Evolutionary conservation across 2,329 filamentous ascomycete genomes (phyloP), one percentile per base, ranked within the genome.

Genomic region (Xylaria sp.): DNA sequence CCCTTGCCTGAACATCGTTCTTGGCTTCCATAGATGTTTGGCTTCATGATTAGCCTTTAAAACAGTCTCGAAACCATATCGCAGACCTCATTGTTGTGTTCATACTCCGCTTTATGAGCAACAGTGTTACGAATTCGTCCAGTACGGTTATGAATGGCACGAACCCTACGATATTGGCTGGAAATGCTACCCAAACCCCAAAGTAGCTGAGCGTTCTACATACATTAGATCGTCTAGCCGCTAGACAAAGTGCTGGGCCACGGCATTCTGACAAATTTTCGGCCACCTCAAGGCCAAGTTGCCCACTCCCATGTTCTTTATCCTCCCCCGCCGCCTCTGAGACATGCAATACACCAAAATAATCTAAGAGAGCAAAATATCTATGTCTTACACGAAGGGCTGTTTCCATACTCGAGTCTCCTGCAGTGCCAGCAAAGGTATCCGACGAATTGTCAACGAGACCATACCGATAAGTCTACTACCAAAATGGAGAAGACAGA

Each of bases 91-190:
- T 31, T 28, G n/a, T 31, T 26, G 31, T 31, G 17, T 62, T 17
- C 48, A 46, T 33, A 23, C 20, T 36, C 17, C 9, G 23, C 33
- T 44, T 51, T n/a, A 44, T 17, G 54, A 64, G 33, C 28, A 64
- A 60, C 28, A 48, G 3, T 33, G 13, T 53, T 26, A 40, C 36
- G 20, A 42, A 20, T 11, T 54, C 36, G 48, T 53, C 31, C 31
- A 54, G 20, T 36, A 48, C 38, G n/a, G 7, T 15, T 28, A 60
- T 40, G 40, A 26, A 42, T n/a, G 11, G n/a, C n/a, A n/a, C 26
- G 7, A 9, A 10, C 42, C 36, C 7, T n/a, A 40, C 7, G 6
- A 23, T 53, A 10, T 20, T 65, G 33, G 26, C 38, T 46, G 13
- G n/a, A n/a, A 38, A 31, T 33, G 46, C 26, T 56, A 23, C 31